phyloP scores from a whole-genome alignment of 257 asterid species.

The Nicotiana sylvestris region DNA sequence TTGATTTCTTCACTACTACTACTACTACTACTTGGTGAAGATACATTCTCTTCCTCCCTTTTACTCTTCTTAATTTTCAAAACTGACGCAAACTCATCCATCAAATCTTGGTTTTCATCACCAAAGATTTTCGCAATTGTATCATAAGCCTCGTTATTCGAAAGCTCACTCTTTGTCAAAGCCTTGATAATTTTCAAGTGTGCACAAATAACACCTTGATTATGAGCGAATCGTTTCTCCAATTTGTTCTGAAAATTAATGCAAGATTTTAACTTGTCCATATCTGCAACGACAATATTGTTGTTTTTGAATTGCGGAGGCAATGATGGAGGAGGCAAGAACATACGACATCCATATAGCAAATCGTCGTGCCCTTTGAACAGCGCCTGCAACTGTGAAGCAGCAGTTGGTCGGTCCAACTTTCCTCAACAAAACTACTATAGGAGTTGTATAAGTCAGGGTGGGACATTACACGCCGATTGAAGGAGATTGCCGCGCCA shows the following conservation, averaged over 20 bases:
- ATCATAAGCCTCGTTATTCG: not conserved
- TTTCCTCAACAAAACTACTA: too few relatives aligned
- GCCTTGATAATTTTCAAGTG: not conserved
- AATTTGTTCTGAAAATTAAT: not conserved
- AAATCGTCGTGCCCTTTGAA: not conserved
- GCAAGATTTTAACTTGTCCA: not conserved
- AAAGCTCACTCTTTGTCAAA: not conserved
- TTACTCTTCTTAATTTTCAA: not conserved
- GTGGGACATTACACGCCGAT: not conserved
- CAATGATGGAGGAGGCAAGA: not conserved
- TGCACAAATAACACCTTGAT: not conserved
- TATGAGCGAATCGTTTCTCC: not conserved
- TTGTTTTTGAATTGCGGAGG: not conserved
- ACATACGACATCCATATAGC: not conserved
- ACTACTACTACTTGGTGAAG: not conserved
- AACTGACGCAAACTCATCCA: not conserved
- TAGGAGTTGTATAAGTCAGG: not conserved
- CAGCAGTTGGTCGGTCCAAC: not conserved
- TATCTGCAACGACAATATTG: not conserved
- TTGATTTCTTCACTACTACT: not conserved
- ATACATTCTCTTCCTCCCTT: not conserved
- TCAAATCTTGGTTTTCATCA: not conserved
- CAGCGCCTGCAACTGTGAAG: not conserved
- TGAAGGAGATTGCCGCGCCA: not conserved
- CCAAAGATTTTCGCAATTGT: not conserved